Evolutionary conservation across 129 eudicot species (phyloP).

Genomic region (Pulicaria dysenterica): DNA sequence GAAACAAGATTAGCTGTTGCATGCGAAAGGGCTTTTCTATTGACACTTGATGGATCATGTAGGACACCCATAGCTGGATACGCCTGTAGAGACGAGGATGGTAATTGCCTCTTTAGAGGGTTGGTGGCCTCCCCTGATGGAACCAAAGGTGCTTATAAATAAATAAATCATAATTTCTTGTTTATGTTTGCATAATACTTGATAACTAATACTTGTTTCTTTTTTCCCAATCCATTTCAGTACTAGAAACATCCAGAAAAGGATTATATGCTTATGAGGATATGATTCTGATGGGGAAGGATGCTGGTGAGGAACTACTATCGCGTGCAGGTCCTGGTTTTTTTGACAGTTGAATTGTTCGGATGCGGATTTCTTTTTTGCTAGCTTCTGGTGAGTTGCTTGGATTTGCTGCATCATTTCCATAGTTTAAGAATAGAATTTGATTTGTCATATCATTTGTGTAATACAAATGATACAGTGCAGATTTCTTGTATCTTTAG

Average conservation of each 20-base stretch:
- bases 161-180: not conserved
- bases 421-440: conserved; percentile 25
- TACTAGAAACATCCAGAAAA: conserved; percentile 79
- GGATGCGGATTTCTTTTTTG: conserved; percentile 3
- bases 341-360: conserved; percentile 57
- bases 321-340: conserved; percentile 81
- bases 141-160: conserved; percentile 49
- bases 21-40: conserved; percentile 78
- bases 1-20: conserved; percentile 94
- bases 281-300: conserved; percentile 88
- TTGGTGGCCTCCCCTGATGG: conserved; percentile 95
- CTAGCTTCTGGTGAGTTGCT: conserved; percentile 34
- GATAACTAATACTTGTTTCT: not conserved
- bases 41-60: conserved; percentile 83
- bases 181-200: not conserved
- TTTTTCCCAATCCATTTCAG: conserved; percentile 30
- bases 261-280: conserved; percentile 70
- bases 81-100: conserved; percentile 70
- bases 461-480: not conserved
- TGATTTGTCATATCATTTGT: not conserved
- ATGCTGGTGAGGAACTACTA: conserved; percentile 95
- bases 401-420: conserved; percentile 15
- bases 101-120: conserved; percentile 73
- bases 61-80: conserved; percentile 98
- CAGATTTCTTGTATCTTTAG: conserved; percentile 11